Evolutionary conservation across 2,329 filamentous ascomycete species (phyloP).

Genomic region (Dactylellina leptospora): DNA sequence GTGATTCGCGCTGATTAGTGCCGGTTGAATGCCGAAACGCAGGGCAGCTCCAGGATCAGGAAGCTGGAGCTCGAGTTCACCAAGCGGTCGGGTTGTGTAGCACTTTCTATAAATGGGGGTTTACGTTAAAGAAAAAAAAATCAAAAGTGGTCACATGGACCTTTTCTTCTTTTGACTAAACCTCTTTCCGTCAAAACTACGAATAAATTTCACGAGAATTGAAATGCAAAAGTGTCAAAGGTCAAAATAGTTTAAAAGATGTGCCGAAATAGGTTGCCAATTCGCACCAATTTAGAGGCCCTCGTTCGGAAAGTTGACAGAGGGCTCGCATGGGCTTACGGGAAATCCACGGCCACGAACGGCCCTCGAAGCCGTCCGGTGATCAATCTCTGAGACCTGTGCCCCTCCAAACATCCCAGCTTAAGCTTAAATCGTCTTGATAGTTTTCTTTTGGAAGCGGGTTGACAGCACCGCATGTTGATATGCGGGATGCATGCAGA

Average conservation of each 20-base stretch:
- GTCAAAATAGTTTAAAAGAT: slow-evolving; percentile 18
- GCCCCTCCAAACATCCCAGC: slow-evolving; percentile 28
- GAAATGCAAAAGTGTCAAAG: slow-evolving; percentile 19
- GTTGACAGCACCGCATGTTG: slow-evolving; percentile 5
- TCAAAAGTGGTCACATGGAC: slow-evolving; percentile 51
- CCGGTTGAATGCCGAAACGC: slow-evolving; percentile 54
- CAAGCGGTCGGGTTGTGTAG: slow-evolving; percentile 37
- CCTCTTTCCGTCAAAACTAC: slow-evolving; percentile 48
- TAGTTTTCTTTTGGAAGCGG: slow-evolving; percentile 28
- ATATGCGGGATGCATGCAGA: slow-evolving; percentile 31
- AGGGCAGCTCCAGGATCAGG: slow-evolving; percentile 53
- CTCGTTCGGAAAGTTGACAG: slow-evolving; percentile 46
- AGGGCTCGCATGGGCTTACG: slow-evolving; percentile 44
- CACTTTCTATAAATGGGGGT: slow-evolving; percentile 52
- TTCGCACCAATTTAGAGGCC: slow-evolving; percentile 32
- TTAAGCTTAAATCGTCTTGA: slow-evolving; percentile 46
- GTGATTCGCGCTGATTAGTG: slow-evolving; percentile 36
- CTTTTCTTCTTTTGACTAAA: slow-evolving; percentile 50
- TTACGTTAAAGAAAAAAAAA: slow-evolving; percentile 49
- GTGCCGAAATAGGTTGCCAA: slow-evolving; percentile 38
- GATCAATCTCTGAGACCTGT: slow-evolving; percentile 33
- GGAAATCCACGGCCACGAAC: slow-evolving; percentile 51
- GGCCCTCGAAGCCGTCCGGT: slow-evolving; percentile 52
- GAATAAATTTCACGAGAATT: slow-evolving; percentile 38
- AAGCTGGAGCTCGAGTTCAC: slow-evolving; percentile 48